Evolutionary conservation across 148 eudicot species (phyloP), one percentile per base, ranked within the genome.

Genomic region (Spergularia marina): DNA sequence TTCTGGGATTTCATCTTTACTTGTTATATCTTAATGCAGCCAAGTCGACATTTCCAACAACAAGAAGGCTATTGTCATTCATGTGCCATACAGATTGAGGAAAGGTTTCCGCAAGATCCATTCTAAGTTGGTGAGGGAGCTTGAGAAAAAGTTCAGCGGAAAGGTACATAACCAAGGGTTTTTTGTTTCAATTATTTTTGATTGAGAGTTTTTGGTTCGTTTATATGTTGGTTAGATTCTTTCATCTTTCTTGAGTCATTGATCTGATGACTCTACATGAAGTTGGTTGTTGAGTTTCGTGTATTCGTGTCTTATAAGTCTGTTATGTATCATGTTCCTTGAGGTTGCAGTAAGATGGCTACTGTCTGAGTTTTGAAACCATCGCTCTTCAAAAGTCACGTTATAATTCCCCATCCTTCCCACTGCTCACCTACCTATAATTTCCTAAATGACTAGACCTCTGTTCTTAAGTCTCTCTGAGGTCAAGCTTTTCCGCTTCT

Each of bases 101-200:
- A 93, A 91, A 56, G 82, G 89, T 71, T 93, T 87, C 82, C 98
- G 98, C 78, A 93, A 93, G 84, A 85, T 93, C 69, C 96, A 93
- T 36, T 78, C 74, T 23, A 80, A 81, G 83, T 85, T 93, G 67
- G 91, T 89, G 25, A 87, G 96, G 44, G 98, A 93, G 77, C 98
- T 93, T 30, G 98, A 93, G 82, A 93, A 93, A 83, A 93, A 93
- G 87, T 93, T 93, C 83, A 93, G 98, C 66, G 96, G 98, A 62
- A 93, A 91, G 98, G 98, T 93, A 83, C 39, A 1, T 40, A 20
- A 51, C 23, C 7, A 44, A 44, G 49, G 34, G 16, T 12, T 62
- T 12, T 62, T 13, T 11, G 36, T 2, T 30, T 30, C 36, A 3
- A 30, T 30, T 2, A 2, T 3, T 30, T 5, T 23, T 36, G 15